phyloP scores from a whole-genome alignment of 2,329 filamentous ascomycete genomes.

The Aspergillus vadensis region DNA sequence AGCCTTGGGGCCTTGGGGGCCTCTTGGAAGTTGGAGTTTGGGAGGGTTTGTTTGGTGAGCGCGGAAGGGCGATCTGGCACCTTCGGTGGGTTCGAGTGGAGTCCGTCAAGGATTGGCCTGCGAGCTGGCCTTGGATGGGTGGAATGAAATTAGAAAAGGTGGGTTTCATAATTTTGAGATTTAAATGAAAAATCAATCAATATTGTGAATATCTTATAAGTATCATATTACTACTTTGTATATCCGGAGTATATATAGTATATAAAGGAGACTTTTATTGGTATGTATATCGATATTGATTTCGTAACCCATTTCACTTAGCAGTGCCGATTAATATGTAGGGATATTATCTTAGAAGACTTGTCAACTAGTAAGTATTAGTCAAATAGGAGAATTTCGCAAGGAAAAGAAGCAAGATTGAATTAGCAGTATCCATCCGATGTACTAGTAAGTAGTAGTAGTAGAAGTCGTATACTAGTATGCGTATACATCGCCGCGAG shows the following conservation, averaged over 20 bases:
- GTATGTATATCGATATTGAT: too few species aligned
- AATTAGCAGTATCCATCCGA: too few species aligned
- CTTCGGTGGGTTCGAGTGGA: constrained; percentile 20
- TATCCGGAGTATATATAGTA: not conserved
- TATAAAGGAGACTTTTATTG: too few species aligned
- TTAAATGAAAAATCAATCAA: not conserved
- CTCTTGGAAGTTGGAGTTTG: constrained; percentile 5
- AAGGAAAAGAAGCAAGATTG: too few species aligned
- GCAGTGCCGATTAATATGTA: too few species aligned
- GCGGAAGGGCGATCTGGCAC: constrained; percentile 24
- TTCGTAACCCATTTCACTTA: too few species aligned
- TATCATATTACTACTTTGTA: not conserved
- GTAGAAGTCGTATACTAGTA: not conserved
- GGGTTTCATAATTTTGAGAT: not conserved
- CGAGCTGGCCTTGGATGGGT: constrained; percentile 15
- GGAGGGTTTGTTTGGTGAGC: constrained; percentile 16
- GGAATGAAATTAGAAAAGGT: not conserved
- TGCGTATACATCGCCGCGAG: constrained; percentile 4
- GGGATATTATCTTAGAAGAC: too few species aligned
- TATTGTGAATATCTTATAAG: too few species aligned
- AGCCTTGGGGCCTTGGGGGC: constrained; percentile 14
- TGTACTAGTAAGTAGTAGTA: too few species aligned
- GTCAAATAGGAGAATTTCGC: too few species aligned
- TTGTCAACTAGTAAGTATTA: too few species aligned
- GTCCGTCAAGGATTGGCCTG: constrained; percentile 9